These are phyloP conservation scores for Auricularia heimuer DNA, from an alignment of 768 basidiomycete species.

Conservation along the genomic window DNA sequence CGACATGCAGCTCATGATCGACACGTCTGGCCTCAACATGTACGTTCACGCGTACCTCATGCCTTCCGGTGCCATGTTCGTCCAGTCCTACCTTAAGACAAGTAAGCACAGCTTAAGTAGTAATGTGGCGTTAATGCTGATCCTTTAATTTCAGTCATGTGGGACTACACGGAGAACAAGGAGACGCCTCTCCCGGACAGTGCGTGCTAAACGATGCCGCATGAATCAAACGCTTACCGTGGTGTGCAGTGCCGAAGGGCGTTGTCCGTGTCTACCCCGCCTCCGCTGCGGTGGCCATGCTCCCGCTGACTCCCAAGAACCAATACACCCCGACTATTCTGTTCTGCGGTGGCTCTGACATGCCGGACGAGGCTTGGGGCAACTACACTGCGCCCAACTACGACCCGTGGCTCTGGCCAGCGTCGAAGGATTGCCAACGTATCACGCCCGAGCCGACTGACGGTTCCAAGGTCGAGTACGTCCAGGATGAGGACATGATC, in stretches of 20 bases:
- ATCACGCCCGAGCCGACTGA: conserved; percentile 79
- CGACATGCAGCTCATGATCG: conserved; percentile 55
- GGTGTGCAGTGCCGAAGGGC: conserved; percentile 41
- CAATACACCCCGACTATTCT: conserved; percentile 77
- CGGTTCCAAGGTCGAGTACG: conserved; percentile 49
- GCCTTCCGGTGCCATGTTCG: conserved; percentile 66
- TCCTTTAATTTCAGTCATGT: conserved; percentile 26
- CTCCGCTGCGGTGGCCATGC: conserved; percentile 79
- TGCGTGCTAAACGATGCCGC: neutral
- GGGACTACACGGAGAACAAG: conserved; percentile 43
- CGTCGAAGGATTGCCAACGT: conserved; percentile 65
- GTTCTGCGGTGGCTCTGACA: conserved; percentile 84
- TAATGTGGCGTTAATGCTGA: no score
- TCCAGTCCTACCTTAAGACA: conserved; percentile 33
- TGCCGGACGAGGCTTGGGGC: conserved; percentile 64
- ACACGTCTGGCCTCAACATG: conserved; percentile 67
- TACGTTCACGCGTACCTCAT: conserved; percentile 69
- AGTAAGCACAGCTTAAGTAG: conserved; percentile 31
- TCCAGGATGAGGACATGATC: conserved; percentile 66
- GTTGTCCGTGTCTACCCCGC: conserved; percentile 84
- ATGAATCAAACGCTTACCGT: neutral
- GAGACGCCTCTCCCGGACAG: conserved; percentile 57
- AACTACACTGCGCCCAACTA: conserved; percentile 64
- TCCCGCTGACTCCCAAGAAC: conserved; percentile 84
- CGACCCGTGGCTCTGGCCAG: conserved; percentile 64